A percentile compares a stretch with the other conserved stretches of the same genome.
These are phyloP conservation scores for Prunus campanulata DNA, from an alignment of 306 rosid species.

Conservation along the genomic window DNA sequence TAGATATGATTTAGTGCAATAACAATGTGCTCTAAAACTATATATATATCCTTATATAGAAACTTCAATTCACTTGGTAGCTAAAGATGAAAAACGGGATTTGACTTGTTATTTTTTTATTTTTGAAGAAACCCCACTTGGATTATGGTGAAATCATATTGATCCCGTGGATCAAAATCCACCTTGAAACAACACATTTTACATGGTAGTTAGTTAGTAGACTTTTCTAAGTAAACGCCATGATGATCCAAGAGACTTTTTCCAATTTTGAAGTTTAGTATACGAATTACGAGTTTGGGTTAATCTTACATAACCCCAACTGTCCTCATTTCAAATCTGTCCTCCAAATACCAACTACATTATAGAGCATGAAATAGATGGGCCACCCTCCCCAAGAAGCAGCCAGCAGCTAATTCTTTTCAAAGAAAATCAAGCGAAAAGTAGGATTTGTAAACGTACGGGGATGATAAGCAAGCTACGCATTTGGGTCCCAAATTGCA, in stretches of 20 bases:
- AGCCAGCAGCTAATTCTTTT: background rate
- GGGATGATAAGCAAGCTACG: conserved; percentile 13
- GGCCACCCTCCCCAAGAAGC: background rate
- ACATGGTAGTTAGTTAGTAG: background rate
- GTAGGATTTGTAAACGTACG: conserved; percentile 25
- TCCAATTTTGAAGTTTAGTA: too few relatives aligned
- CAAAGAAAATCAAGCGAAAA: conserved; percentile 16
- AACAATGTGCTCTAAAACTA: too few relatives aligned
- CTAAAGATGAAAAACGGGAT: too few relatives aligned
- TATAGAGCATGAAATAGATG: background rate
- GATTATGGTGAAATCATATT: background rate
- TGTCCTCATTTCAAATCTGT: background rate
- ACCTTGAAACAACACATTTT: background rate
- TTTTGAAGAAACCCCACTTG: background rate
- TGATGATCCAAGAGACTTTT: background rate
- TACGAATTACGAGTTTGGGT: too few relatives aligned
- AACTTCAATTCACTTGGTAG: too few relatives aligned
- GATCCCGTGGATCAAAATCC: background rate
- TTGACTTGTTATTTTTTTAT: background rate
- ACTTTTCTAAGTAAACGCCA: background rate
- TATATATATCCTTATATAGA: too few relatives aligned
- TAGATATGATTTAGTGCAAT: too few relatives aligned
- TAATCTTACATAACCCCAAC: background rate
- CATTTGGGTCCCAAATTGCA: conserved; percentile 8
- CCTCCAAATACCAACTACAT: background rate